Evolutionary conservation across 1,284 basidiomycete genomes (phyloP).

Genomic region (Psilocybe mexicana): DNA sequence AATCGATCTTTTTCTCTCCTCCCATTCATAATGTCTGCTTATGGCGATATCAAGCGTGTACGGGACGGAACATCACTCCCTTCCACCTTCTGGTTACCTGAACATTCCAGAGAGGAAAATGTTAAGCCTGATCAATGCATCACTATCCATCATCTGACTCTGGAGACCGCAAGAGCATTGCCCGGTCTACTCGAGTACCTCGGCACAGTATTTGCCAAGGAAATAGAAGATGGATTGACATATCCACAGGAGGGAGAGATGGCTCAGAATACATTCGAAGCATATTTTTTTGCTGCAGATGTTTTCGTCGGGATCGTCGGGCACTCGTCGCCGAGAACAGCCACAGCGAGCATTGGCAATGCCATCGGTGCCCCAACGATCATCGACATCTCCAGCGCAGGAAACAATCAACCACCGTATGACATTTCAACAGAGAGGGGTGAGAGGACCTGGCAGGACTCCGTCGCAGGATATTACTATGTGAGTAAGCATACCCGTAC

Average conservation of each 20-base stretch:
- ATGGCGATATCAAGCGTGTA: slow-evolving; percentile 29
- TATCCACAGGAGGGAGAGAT: slow-evolving; percentile 80
- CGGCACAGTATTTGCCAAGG: slow-evolving; percentile 66
- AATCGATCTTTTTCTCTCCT: not conserved
- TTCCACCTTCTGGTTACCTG: slow-evolving; percentile 30
- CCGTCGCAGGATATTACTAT: slow-evolving; percentile 82
- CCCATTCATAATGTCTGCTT: slow-evolving; percentile 29
- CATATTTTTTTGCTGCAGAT: slow-evolving; percentile 77
- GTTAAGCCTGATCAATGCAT: slow-evolving; percentile 29
- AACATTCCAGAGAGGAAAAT: slow-evolving; percentile 6
- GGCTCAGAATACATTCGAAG: slow-evolving; percentile 56
- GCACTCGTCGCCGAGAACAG: slow-evolving; percentile 20
- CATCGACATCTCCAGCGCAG: not conserved
- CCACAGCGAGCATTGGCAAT: slow-evolving; percentile 15
- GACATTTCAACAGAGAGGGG: slow-evolving; percentile 45
- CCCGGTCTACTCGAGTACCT: slow-evolving; percentile 63
- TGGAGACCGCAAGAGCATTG: slow-evolving; percentile 41
- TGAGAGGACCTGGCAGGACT: slow-evolving; percentile 64
- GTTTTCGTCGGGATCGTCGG: slow-evolving; percentile 71
- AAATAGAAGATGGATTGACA: slow-evolving; percentile 75
- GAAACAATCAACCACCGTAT: slow-evolving; percentile 3
- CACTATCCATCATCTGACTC: slow-evolving; percentile 67
- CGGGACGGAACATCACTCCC: slow-evolving; percentile 20
- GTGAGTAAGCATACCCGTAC: slow-evolving; percentile 42
- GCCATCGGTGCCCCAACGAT: not conserved